Evolutionary conservation across 164 flowering plant genomes (phyloP), one percentile per base, ranked within the genome.

Genomic region (Sedum album): DNA sequence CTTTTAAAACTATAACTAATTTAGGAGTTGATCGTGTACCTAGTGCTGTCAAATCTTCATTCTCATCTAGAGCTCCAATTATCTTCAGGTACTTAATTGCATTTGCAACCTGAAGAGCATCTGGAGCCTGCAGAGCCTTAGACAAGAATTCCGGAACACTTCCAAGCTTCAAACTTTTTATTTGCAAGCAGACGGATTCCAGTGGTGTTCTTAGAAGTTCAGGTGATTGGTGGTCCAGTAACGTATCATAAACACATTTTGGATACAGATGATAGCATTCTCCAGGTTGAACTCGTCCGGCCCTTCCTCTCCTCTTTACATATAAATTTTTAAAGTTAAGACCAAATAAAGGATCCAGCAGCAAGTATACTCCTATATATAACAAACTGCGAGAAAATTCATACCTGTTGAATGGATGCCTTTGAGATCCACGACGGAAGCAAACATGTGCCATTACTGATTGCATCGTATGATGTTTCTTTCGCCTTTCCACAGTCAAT

Each of bases 401-500:
- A 76, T 88, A 95, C 98, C 72, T 95, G 99, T 55, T 81, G 86
- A 69, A 96, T 90, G 68, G 99, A 80, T 74, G 86, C 98, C 78
- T 95, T 92, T 2, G 99, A 95, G 63, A 92, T 90, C 99, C 99
- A 95, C 5, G 96, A 74, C 70, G 99, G 99, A 76, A 92, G 91
- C 79, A 95, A 79, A 76, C 99, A 92, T 69, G 98, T 90, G 66
- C 97, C 90, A 70, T 95, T 95, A 71, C 90, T 95, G 66, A 95
- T 74, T 33, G 99, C 99, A 81, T 95, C 99, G 78, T 95, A 92
- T 13, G 99, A 95, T 63, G 99, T 83, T 83, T 95, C 99, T 74
- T 95, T 95, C 66, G 93, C 99, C 81, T 95, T 95, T 41, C 99
- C 99, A 80, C 99, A 92, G 63, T 95, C 98, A 74, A 95, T 81